phyloP scores from a whole-genome alignment of 345 rosid genomes.

The Laguncularia racemosa region DNA sequence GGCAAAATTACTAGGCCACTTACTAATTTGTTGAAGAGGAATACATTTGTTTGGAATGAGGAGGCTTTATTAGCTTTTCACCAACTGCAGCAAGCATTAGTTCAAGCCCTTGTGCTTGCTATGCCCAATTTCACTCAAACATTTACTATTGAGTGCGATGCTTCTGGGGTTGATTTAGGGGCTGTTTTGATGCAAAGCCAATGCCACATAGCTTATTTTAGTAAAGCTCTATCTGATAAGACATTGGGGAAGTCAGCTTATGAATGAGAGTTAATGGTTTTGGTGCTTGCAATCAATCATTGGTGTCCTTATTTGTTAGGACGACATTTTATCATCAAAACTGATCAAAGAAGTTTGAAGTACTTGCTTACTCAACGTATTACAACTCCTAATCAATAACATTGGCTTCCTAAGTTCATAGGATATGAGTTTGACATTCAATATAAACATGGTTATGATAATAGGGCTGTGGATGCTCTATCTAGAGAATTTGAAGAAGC shows the following conservation, averaged over 20 bases:
- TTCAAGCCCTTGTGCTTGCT: not conserved
- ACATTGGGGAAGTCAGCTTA: not conserved
- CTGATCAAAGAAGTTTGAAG: too few species aligned
- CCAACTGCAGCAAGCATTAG: not conserved
- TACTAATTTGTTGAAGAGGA: not conserved
- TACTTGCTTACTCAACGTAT: too few species aligned
- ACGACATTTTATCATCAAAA: too few species aligned
- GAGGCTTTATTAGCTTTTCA: not conserved
- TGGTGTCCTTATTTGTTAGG: too few species aligned
- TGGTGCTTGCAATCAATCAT: too few species aligned
- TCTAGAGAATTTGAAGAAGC: too few species aligned
- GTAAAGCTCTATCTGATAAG: conserved; percentile 1
- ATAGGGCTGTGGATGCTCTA: too few species aligned
- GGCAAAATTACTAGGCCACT: not conserved
- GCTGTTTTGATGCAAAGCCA: not conserved
- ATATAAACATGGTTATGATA: too few species aligned
- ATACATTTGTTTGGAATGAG: not conserved
- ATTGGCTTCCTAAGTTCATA: too few species aligned
- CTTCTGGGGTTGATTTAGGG: not conserved
- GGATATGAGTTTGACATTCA: too few species aligned
- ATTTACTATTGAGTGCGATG: not conserved
- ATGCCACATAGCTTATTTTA: conserved; percentile 3
- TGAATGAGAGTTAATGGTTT: too few species aligned
- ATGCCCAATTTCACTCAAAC: not conserved
- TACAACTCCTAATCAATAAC: too few species aligned